phyloP scores from a whole-genome alignment of 257 asterid genomes.

The Scutellaria minor region DNA sequence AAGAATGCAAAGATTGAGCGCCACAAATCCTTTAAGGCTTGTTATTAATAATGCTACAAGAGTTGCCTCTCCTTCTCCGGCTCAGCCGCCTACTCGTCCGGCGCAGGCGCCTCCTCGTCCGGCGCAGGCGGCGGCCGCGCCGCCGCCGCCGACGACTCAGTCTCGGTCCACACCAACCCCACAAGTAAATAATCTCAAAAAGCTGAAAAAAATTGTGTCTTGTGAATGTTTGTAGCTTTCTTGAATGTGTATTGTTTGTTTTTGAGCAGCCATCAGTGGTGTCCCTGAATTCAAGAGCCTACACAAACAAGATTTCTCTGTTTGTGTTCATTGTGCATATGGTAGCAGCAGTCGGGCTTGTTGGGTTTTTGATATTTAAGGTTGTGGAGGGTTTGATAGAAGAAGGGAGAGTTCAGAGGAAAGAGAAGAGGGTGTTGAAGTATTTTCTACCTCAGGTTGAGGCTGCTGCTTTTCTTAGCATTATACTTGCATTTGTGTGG shows the following conservation, averaged over 20 bases:
- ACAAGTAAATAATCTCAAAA: constrained; percentile 48
- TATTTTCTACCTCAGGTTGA: constrained; percentile 89
- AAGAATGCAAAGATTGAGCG: constrained; percentile 78
- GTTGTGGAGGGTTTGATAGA: constrained; percentile 70
- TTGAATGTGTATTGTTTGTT: constrained; percentile 31
- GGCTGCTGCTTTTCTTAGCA: constrained; percentile 82
- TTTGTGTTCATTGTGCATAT: constrained; percentile 72
- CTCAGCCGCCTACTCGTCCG: constrained; percentile 47
- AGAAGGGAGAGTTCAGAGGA: constrained; percentile 54
- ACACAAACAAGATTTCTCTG: constrained; percentile 89
- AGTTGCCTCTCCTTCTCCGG: constrained; percentile 80
- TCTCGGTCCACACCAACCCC: constrained; percentile 72
- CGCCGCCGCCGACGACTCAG: constrained; percentile 33
- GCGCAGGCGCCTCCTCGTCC: constrained; percentile 9
- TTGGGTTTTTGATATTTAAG: constrained; percentile 72
- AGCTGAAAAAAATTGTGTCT: neutral
- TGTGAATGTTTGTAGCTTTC: neutral
- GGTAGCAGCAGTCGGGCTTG: constrained; percentile 65
- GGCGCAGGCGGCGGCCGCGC: constrained; percentile 38
- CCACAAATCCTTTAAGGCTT: constrained; percentile 82
- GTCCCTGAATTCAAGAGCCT: constrained; percentile 76
- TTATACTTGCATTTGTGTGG: constrained; percentile 83
- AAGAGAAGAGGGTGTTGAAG: constrained; percentile 59
- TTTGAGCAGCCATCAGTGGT: constrained; percentile 54
- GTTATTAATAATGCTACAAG: constrained; percentile 72